Evolutionary conservation across 2,329 filamentous ascomycete species (phyloP).

Genomic region (Domatiomyces catenatus): DNA sequence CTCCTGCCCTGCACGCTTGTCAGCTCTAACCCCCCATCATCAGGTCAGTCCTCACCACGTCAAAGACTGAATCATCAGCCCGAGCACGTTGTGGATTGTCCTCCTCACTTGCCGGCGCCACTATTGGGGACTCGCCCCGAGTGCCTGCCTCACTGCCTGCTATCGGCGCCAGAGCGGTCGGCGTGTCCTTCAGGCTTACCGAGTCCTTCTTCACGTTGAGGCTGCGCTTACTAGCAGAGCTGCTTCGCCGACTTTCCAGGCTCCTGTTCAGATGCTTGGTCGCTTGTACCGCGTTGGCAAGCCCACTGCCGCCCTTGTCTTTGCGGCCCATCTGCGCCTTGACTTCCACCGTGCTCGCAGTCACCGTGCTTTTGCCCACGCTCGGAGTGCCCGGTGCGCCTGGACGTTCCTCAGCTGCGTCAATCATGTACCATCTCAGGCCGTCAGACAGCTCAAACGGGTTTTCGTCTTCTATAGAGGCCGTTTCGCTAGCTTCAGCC

Average conservation of each 20-base stretch:
- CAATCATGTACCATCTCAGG: slow-evolving; percentile 87
- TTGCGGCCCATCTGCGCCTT: slow-evolving; percentile 43
- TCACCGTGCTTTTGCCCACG: slow-evolving; percentile 79
- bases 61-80: slow-evolving; percentile 28
- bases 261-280: slow-evolving; percentile 72
- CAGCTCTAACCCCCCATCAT: slow-evolving; percentile 27
- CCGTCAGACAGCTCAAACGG: slow-evolving; percentile 94
- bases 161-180: slow-evolving; percentile 10
- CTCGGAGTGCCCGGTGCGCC: slow-evolving; percentile 85
- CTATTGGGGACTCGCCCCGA: slow-evolving; percentile 19
- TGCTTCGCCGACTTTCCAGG: slow-evolving; percentile 79
- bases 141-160: slow-evolving; percentile 8
- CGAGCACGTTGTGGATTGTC: slow-evolving; percentile 25
- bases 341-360: slow-evolving; percentile 72
- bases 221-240: slow-evolving; percentile 68
- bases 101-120: slow-evolving; percentile 21
- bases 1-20: not conserved
- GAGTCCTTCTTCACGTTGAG: slow-evolving; percentile 13
- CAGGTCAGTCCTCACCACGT: slow-evolving; percentile 35
- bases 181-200: slow-evolving; percentile 6
- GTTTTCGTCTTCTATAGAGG: slow-evolving; percentile 69
- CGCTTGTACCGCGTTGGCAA: slow-evolving; percentile 37
- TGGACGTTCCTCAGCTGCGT: slow-evolving; percentile 83
- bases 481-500: slow-evolving; percentile 37
- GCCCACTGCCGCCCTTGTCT: slow-evolving; percentile 12